Conservation (phyloP, 202 grass and related monocot genomes). For the Carex sylvatica region DNA sequence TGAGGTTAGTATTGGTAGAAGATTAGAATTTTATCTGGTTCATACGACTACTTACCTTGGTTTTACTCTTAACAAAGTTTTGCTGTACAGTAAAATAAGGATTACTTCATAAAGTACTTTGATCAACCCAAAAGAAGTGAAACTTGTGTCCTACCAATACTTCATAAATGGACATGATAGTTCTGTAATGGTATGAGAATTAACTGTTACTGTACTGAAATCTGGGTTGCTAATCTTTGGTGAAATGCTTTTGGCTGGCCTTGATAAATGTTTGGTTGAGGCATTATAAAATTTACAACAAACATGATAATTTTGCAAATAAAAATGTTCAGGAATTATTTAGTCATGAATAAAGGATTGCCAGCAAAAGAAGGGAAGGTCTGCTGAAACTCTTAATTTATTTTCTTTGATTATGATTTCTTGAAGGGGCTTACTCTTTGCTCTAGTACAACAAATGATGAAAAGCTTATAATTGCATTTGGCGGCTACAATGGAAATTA, state of each 20-base stretch:
- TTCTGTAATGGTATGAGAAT: background rate
- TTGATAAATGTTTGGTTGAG: constrained; percentile 10
- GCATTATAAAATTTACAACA: background rate
- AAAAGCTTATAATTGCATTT: constrained; percentile 72
- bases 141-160: background rate
- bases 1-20: constrained; percentile 53
- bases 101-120: background rate
- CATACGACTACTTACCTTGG: background rate
- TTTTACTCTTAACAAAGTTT: background rate
- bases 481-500: constrained; percentile 98
- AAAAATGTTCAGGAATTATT: background rate
- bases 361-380: background rate
- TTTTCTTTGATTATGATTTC: constrained; percentile 19
- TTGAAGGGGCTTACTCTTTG: constrained; percentile 82
- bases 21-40: background rate
- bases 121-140: background rate
- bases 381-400: constrained; percentile 10
- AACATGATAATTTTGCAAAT: background rate
- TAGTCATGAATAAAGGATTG: background rate
- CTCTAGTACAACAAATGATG: constrained; percentile 52
- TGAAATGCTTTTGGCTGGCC: background rate
- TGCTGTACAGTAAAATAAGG: background rate
- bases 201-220: background rate
- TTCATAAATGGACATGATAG: background rate
- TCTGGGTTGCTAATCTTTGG: background rate